Evolutionary conservation across 2,329 filamentous ascomycete species (phyloP).

Genomic region (Claviceps sp.): DNA sequence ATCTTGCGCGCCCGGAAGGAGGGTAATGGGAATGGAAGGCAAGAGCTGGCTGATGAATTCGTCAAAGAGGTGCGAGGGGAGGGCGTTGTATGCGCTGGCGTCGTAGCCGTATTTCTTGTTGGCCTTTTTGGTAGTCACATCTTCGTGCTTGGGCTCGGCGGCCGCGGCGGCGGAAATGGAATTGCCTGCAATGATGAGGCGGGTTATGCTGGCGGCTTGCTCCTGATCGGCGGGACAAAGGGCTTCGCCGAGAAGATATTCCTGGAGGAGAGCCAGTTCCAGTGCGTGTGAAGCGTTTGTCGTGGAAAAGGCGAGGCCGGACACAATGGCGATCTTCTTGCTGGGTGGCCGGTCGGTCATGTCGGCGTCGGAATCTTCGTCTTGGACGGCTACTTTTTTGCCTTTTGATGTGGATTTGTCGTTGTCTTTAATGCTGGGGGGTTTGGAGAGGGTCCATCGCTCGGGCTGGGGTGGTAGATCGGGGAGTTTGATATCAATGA

Average conservation of each 20-base stretch:
- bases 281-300: conserved; percentile 59
- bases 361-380: conserved; percentile 27
- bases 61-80: conserved; percentile 75
- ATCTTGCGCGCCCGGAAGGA: conserved; percentile 73
- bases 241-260: conserved; percentile 79
- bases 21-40: conserved; percentile 74
- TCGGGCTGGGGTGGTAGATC: conserved; percentile 72
- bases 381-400: conserved; percentile 10
- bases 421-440: conserved; percentile 14
- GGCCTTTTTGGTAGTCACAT: conserved; percentile 31
- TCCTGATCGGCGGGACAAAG: conserved; percentile 46
- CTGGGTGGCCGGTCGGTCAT: conserved; percentile 40
- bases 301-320: conserved; percentile 73
- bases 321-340: conserved; percentile 68
- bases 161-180: conserved; percentile 55
- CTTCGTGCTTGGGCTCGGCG: conserved; percentile 23
- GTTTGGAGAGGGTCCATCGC: conserved; percentile 60
- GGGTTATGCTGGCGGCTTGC: conserved; percentile 54
- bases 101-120: conserved; percentile 92
- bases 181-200: conserved; percentile 85
- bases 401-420: not conserved
- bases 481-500: conserved; percentile 78
- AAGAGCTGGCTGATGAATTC: conserved; percentile 68
- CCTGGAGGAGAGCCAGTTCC: conserved; percentile 62
- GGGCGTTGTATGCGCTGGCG: conserved; percentile 71